Conservation (phyloP, 148 eudicot species). For the Arctostaphylos glauca region DNA sequence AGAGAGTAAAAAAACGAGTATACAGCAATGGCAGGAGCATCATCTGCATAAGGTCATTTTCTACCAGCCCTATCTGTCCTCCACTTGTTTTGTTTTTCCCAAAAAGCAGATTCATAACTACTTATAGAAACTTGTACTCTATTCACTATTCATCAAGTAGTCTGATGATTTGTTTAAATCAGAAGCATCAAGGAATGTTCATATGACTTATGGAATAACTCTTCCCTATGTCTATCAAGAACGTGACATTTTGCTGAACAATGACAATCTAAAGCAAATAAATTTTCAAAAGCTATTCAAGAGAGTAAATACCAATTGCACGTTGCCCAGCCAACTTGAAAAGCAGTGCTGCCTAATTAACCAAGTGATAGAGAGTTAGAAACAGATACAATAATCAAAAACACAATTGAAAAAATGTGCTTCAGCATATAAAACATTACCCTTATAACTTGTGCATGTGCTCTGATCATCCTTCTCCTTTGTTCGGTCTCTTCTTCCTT, state of each 20-base stretch:
- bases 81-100: background rate
- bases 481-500: conserved; percentile 75
- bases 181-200: background rate
- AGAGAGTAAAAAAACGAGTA: background rate
- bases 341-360: conserved; percentile 81
- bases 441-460: conserved; percentile 96
- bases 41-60: background rate
- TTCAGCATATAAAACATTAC: conserved; percentile 29
- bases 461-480: conserved; percentile 79
- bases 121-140: background rate
- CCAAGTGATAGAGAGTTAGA: conserved; percentile 16
- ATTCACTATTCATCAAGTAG: background rate
- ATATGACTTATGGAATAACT: background rate
- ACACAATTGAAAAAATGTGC: background rate
- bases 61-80: background rate
- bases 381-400: background rate
- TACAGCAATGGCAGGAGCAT: background rate
- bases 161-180: background rate
- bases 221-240: conserved; percentile 4
- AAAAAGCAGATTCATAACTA: background rate
- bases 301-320: conserved; percentile 57
- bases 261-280: background rate
- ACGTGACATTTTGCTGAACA: conserved; percentile 2
- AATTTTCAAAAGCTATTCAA: background rate
- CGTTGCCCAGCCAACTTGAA: conserved; percentile 91